A percentile compares a stretch with the other conserved stretches of the same genome.
phyloP scores from a whole-genome alignment of 2,329 filamentous ascomycete genomes.

The Trichoderma sp. region DNA sequence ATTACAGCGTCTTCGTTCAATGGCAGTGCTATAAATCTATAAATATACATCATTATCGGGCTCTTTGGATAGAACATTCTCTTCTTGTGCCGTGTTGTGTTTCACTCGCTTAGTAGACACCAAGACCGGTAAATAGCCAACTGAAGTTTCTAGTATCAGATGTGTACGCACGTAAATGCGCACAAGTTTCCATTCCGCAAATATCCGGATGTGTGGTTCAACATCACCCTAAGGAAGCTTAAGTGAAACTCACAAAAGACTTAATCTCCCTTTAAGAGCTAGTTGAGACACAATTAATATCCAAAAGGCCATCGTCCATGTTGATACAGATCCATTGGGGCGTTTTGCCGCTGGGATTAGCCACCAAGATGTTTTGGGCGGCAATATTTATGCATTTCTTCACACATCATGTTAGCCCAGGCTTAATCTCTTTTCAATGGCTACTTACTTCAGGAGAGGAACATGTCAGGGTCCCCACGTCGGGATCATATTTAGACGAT shows the following conservation, averaged over 20 bases:
- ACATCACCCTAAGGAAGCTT: no score
- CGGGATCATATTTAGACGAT: neutral
- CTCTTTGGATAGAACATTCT: neutral
- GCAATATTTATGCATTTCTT: slow-evolving; percentile 13
- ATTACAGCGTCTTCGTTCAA: no score
- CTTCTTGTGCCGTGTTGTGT: neutral
- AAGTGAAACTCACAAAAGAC: neutral
- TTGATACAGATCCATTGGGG: slow-evolving; percentile 18
- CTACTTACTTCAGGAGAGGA: slow-evolving; percentile 9
- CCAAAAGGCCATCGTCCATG: neutral
- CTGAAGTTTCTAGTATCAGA: no score
- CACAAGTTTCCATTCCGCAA: no score
- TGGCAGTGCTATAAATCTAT: no score
- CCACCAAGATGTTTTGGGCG: neutral
- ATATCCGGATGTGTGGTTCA: no score
- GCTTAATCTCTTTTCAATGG: no score
- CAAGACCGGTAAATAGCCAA: no score
- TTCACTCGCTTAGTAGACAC: no score
- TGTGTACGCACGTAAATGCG: no score
- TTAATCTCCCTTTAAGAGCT: neutral
- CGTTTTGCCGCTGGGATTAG: neutral
- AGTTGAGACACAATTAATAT: neutral
- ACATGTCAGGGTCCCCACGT: slow-evolving; percentile 14
- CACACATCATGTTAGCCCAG: neutral
- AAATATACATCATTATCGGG: neutral